Conservation (phyloP, 495 filamentous ascomycete species). For the Aspergillus steynii region DNA sequence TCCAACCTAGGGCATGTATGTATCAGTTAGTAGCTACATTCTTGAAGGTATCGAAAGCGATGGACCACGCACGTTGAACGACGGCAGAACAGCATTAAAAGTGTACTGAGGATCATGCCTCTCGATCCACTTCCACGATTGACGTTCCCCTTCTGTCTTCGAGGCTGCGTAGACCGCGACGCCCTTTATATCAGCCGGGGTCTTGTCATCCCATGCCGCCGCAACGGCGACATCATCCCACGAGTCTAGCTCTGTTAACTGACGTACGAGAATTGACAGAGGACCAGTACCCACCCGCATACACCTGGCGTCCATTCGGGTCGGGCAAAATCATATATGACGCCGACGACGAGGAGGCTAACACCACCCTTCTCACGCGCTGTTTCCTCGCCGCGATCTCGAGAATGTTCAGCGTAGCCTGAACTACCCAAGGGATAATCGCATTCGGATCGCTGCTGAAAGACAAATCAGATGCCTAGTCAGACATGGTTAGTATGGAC, state of each 20-base stretch:
- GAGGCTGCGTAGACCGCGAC: conserved; percentile 53
- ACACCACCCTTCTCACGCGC: conserved; percentile 51
- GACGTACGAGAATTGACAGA: no score
- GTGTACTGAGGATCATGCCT: conserved; percentile 48
- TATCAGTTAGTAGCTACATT: not conserved
- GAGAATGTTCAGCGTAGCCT: conserved; percentile 39
- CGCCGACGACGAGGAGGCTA: conserved; percentile 52
- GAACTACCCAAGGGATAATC: conserved; percentile 44
- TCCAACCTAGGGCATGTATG: conserved; percentile 21
- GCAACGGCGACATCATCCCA: conserved; percentile 52
- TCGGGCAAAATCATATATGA: conserved; percentile 15
- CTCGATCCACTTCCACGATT: conserved; percentile 53
- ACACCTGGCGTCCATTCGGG: not conserved
- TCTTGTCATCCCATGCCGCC: conserved; percentile 35
- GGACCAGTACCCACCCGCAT: no score
- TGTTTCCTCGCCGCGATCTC: conserved; percentile 43
- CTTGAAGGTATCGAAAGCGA: not conserved
- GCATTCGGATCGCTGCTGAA: conserved; percentile 39
- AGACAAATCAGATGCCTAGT: conserved; percentile 39
- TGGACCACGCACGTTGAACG: conserved; percentile 29
- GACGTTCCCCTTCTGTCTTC: conserved; percentile 55
- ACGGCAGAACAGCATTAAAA: conserved; percentile 54
- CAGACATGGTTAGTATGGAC: no score
- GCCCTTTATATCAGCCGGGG: conserved; percentile 17
- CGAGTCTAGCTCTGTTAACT: conserved; percentile 11